Evolutionary conservation across 2,329 filamentous ascomycete genomes (phyloP), one percentile per base, ranked within the genome.

Genomic region (Monilinia vaccinii-corymbosi): DNA sequence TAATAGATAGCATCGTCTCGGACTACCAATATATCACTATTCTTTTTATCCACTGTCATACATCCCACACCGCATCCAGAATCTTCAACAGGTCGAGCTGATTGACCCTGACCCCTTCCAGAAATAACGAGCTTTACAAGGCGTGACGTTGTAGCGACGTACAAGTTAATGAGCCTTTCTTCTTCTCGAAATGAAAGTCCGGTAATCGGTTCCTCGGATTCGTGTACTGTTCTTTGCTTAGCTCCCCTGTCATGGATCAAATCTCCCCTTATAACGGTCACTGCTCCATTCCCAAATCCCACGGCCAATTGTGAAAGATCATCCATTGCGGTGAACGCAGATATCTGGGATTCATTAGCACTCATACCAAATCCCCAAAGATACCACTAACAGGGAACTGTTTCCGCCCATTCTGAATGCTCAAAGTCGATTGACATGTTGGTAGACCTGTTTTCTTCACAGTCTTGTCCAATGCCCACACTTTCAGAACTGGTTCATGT

Each of bases 1-100:
- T 90, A 92, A 75, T 97, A 97, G 58, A 99, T 88, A 9, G 93
- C 94, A 80, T 99, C 95, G 67, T 97, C 91, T 62, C 94, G 81
- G 1, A 88, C 94, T n/a, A 99, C 87, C 3, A 99, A 83, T 23
- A 99, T 86, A 65, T 97, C 90, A 6, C 88, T 90, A 0, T 85
- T 88, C 63, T 82, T 81, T 62, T 82, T 84, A 72, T 97, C 91
- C 14, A 93, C 80, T 0, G 91, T 89, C 90, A 99, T 96, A 73
- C 95, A 99, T 1, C 91, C 92, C n/a, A 96, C 84, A 13, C 84
- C 92, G 70, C 93, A 97, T 2, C 94, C 94, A 21, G 83, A 80
- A 70, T 97, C 92, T 71, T 97, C 94, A 21, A 97, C 79, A 0
- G 90, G 89, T 66, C 92, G 88, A 4, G 93, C 88, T 5, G 92